phyloP scores from a whole-genome alignment of 179 eudicot species.

The Camellia oleifera region DNA sequence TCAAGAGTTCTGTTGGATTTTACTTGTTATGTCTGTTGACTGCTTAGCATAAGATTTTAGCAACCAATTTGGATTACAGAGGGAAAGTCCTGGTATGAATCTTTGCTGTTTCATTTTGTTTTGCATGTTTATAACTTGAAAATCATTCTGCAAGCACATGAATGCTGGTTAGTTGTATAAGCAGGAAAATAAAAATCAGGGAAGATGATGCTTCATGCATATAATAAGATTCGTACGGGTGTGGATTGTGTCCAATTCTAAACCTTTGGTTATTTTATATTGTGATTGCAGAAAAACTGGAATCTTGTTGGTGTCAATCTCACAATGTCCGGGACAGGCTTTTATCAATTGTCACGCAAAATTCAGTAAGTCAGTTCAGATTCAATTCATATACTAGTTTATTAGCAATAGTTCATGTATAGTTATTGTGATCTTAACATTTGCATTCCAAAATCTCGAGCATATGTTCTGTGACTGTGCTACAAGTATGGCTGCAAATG shows the following conservation, averaged over 20 bases:
- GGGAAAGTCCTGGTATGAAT: too few relatives aligned
- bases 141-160: background rate
- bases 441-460: background rate
- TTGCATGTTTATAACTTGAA: background rate
- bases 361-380: slow-evolving; percentile 30
- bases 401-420: too few relatives aligned
- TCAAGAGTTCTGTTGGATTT: too few relatives aligned
- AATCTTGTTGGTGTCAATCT: slow-evolving; percentile 56
- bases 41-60: background rate
- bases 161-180: background rate
- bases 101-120: too few relatives aligned
- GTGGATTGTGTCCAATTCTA: background rate
- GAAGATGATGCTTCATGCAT: background rate
- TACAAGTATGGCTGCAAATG: too few relatives aligned
- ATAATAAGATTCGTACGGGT: too few relatives aligned
- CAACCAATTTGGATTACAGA: background rate
- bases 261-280: background rate
- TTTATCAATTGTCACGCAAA: slow-evolving; percentile 53
- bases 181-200: background rate
- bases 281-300: slow-evolving; percentile 52
- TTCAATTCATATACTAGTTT: background rate
- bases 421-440: background rate
- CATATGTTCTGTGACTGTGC: background rate
- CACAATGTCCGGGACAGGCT: slow-evolving; percentile 61
- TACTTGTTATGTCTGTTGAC: too few relatives aligned